These are phyloP conservation scores for Plenodomus lindquistii DNA, from an alignment of 2,329 filamentous ascomycete genomes.

Conservation along the genomic window DNA sequence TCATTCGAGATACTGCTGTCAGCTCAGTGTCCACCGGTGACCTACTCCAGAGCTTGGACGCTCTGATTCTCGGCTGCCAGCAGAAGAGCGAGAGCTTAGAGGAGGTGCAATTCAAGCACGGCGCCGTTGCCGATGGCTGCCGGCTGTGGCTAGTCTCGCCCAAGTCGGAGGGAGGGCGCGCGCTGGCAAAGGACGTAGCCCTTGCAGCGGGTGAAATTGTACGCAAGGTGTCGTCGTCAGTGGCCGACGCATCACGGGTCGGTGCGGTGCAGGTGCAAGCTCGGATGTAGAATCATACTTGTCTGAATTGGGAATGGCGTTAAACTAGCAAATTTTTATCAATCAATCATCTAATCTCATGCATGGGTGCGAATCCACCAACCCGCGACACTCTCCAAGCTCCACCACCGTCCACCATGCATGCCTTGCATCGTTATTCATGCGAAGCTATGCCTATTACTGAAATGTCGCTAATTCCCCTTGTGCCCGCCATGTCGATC, in stretches of 20 bases:
- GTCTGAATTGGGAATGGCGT: slow-evolving; percentile 1
- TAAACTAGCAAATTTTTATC: slow-evolving; percentile 35
- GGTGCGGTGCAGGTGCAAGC: slow-evolving; percentile 32
- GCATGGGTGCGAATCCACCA: slow-evolving; percentile 12
- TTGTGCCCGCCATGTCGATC: slow-evolving; percentile 26
- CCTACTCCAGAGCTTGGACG: slow-evolving; percentile 35
- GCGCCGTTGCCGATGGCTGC: slow-evolving; percentile 31
- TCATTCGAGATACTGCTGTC: slow-evolving; percentile 33
- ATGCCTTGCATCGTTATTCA: slow-evolving; percentile 14
- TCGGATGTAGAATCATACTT: slow-evolving; percentile 28
- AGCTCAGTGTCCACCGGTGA: slow-evolving; percentile 19
- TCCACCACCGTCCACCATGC: slow-evolving; percentile 8
- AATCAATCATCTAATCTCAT: slow-evolving; percentile 28
- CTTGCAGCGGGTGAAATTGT: slow-evolving; percentile 40
- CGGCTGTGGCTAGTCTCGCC: slow-evolving; percentile 40
- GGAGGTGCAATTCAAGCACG: slow-evolving; percentile 45
- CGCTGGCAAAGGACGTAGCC: slow-evolving; percentile 42
- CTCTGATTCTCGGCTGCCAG: slow-evolving; percentile 40
- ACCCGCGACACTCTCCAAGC: slow-evolving; percentile 11
- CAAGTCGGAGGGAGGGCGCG: slow-evolving; percentile 36
- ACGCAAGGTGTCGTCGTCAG: slow-evolving; percentile 22
- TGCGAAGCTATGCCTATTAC: slow-evolving; percentile 20
- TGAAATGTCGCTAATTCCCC: slow-evolving; percentile 12
- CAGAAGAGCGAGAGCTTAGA: slow-evolving; percentile 42
- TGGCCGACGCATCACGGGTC: slow-evolving; percentile 15